phyloP scores from a whole-genome alignment of 352 stramenopile species.

The Globisporangium radiosum region DNA sequence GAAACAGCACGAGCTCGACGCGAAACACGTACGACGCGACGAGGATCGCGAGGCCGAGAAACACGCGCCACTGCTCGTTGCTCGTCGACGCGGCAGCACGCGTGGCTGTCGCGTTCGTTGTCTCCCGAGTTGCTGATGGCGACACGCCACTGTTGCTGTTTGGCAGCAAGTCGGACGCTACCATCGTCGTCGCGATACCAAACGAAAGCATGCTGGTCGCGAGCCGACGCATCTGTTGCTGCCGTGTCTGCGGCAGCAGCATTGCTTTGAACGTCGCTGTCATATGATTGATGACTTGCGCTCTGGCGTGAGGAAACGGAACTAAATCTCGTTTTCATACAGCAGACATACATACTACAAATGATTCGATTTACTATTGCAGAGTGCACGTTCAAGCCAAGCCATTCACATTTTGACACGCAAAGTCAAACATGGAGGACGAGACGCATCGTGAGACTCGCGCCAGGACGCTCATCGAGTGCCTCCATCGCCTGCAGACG shows the following conservation, averaged over 20 bases:
- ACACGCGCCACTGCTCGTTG: conserved; percentile 68
- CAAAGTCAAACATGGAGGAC: too few relatives aligned
- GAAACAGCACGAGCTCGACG: conserved; percentile 72
- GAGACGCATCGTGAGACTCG: too few relatives aligned
- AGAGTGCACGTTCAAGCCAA: too few relatives aligned
- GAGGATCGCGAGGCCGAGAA: conserved; percentile 68
- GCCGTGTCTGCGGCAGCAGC: too few relatives aligned
- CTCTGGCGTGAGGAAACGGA: too few relatives aligned
- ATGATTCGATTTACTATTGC: too few relatives aligned
- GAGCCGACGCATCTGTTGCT: background rate
- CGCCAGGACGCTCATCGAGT: too few relatives aligned
- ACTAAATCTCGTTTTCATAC: too few relatives aligned
- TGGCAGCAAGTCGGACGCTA: background rate
- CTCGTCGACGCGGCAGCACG: conserved; percentile 13
- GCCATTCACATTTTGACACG: too few relatives aligned
- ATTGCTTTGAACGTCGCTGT: background rate
- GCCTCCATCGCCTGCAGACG: too few relatives aligned
- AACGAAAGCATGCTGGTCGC: background rate
- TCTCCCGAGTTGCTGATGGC: background rate
- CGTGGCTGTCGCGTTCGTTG: too few relatives aligned
- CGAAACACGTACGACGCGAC: conserved; percentile 62
- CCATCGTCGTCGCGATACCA: background rate
- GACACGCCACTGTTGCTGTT: background rate
- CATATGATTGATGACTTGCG: background rate
- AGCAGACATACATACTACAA: too few relatives aligned